A percentile compares a stretch with the other conserved stretches of the same genome.
phyloP scores from a whole-genome alignment of 306 rosid species.

The Citrullus colocynthis region DNA sequence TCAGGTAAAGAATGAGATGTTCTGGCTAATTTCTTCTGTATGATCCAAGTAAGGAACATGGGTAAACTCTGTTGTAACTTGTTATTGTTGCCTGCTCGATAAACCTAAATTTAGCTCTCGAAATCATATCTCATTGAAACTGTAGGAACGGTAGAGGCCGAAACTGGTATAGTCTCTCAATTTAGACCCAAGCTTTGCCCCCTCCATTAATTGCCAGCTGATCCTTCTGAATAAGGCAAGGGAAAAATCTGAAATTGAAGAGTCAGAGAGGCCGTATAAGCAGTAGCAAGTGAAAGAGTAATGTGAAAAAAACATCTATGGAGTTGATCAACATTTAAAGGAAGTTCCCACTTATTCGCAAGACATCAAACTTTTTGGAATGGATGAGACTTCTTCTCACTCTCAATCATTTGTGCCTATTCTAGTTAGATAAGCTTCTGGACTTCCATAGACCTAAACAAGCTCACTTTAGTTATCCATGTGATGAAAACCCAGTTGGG shows the following conservation, averaged over 20 bases:
- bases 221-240: slow-evolving; percentile 34
- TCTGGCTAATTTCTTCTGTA: not conserved
- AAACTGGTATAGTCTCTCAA: slow-evolving; percentile 30
- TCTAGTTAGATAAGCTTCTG: not conserved
- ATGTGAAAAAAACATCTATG: not conserved
- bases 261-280: slow-evolving; percentile 11
- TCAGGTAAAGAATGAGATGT: not conserved
- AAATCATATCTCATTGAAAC: not conserved
- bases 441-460: not conserved
- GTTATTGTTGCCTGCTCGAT: not conserved
- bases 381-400: not conserved
- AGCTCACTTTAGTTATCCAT: not conserved
- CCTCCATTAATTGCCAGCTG: slow-evolving; percentile 25
- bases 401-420: not conserved
- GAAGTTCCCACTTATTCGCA: not conserved
- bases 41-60: not conserved
- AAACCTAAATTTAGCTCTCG: not conserved
- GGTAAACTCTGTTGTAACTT: not conserved
- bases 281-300: slow-evolving; percentile 2
- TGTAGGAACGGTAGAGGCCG: slow-evolving; percentile 30
- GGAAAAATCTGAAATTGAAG: slow-evolving; percentile 20
- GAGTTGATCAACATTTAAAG: not conserved
- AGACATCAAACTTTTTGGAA: not conserved
- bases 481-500: not conserved
- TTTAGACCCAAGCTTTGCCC: slow-evolving; percentile 16